phyloP scores from a whole-genome alignment of 2,329 filamentous ascomycete species.

The Nigrograna mackinnonii region DNA sequence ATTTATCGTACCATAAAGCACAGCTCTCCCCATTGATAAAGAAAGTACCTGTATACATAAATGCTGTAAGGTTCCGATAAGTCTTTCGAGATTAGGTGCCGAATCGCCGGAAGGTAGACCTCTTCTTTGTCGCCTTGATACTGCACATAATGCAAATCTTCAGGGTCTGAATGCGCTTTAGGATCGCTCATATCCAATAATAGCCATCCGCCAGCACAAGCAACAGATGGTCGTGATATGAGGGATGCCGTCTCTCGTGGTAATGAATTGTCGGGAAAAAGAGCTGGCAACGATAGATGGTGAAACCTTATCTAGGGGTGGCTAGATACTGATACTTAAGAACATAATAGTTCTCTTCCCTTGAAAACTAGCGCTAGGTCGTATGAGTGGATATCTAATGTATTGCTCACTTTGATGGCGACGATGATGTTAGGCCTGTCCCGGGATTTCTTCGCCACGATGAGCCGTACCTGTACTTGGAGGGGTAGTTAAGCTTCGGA shows the following conservation, averaged over 20 bases:
- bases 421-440: no score
- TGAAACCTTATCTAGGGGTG: no score
- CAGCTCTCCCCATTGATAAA: conserved; percentile 97
- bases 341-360: no score
- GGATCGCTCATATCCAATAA: conserved; percentile 18
- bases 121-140: conserved; percentile 64
- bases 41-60: conserved; percentile 97
- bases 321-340: no score
- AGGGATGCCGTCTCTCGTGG: no score
- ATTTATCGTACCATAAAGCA: conserved; percentile 79
- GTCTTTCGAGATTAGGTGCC: conserved; percentile 91
- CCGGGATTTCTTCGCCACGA: no score
- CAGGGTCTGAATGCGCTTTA: conserved; percentile 6
- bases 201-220: not conserved
- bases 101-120: conserved; percentile 79
- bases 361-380: no score
- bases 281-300: no score
- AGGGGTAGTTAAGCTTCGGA: conserved; percentile 2
- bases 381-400: no score
- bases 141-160: conserved; percentile 59
- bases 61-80: conserved; percentile 98
- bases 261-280: no score
- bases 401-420: no score
- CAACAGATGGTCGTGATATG: no score
- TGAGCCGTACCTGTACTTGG: not conserved